Evolutionary conservation across 495 filamentous ascomycete genomes (phyloP).

Genomic region (Aspergillus conjunctus): DNA sequence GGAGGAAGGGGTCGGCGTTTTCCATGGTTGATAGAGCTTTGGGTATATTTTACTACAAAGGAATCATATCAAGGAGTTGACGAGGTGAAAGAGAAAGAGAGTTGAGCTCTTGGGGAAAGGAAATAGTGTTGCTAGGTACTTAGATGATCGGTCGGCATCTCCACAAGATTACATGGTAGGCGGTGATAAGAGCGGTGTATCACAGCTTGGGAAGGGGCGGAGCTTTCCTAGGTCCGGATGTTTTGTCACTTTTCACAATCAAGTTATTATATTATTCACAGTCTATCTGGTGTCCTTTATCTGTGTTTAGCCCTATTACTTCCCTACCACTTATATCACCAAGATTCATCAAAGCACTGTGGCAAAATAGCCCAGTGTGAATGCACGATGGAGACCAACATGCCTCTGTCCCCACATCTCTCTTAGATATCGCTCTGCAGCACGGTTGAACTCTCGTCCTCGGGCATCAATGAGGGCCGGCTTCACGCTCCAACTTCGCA

Average conservation of each 20-base stretch:
- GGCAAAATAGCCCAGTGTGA: constrained; percentile 26
- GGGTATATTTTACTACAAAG: constrained; percentile 8
- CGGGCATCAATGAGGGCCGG: constrained; percentile 32
- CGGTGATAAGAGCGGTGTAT: constrained; percentile 23
- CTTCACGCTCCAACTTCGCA: constrained; percentile 34
- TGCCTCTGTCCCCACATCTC: constrained; percentile 35
- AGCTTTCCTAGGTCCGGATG: neutral
- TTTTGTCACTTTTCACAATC: neutral
- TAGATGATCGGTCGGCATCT: constrained; percentile 4
- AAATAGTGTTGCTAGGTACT: constrained; percentile 7
- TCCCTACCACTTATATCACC: constrained; percentile 5
- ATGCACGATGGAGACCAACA: constrained; percentile 27
- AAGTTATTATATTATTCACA: constrained; percentile 1
- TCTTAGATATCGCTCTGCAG: constrained; percentile 30
- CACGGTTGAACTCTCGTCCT: constrained; percentile 28
- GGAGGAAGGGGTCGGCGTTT: constrained; percentile 86
- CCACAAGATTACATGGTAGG: neutral
- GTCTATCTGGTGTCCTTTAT: constrained; percentile 2
- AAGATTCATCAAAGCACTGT: constrained; percentile 19
- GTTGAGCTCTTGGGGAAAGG: neutral
- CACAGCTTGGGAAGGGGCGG: neutral
- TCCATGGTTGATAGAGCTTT: constrained; percentile 47
- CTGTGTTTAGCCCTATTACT: neutral
- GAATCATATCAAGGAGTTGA: neutral
- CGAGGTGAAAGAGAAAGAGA: neutral